Evolutionary conservation across 352 stramenopile genomes (phyloP).

Genomic region (Phytopythium chamaehyphon): DNA sequence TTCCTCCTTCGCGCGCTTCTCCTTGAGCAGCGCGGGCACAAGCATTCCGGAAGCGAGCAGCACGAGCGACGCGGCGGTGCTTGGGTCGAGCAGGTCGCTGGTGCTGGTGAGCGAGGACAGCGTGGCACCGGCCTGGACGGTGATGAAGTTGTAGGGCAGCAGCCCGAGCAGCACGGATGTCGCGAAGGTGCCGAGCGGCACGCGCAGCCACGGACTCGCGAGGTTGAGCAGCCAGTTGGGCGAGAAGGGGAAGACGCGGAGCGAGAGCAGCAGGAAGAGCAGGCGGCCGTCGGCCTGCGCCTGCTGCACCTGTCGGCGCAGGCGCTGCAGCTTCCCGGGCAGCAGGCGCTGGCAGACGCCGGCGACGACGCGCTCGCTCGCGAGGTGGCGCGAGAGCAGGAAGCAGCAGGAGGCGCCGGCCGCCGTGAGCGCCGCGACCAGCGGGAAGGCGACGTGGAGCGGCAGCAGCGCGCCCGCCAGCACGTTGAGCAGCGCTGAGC

Average conservation of each 20-base stretch:
- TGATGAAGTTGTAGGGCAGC: slow-evolving; percentile 84
- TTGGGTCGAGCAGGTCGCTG: slow-evolving; percentile 57
- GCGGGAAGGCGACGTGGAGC: slow-evolving; percentile 56
- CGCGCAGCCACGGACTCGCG: slow-evolving; percentile 69
- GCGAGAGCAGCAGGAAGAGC: slow-evolving; percentile 62
- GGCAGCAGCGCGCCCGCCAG: slow-evolving; percentile 67
- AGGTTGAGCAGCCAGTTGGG: slow-evolving; percentile 87
- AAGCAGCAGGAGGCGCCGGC: slow-evolving; percentile 73
- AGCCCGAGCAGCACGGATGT: slow-evolving; percentile 61
- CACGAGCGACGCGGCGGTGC: slow-evolving; percentile 52
- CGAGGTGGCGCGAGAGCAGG: slow-evolving; percentile 59
- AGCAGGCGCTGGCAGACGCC: slow-evolving; percentile 55
- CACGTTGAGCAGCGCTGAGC: slow-evolving; percentile 70
- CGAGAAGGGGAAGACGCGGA: slow-evolving; percentile 80
- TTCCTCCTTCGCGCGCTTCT: slow-evolving; percentile 12
- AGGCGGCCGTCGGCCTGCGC: slow-evolving; percentile 42
- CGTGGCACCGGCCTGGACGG: slow-evolving; percentile 72
- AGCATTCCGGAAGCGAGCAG: slow-evolving; percentile 64
- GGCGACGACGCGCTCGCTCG: slow-evolving; percentile 53
- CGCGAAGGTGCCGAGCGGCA: slow-evolving; percentile 64
- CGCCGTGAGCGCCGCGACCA: slow-evolving; percentile 59
- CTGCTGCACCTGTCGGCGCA: slow-evolving; percentile 51
- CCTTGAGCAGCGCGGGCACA: slow-evolving; percentile 60
- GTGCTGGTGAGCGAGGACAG: slow-evolving; percentile 63
- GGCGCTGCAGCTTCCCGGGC: slow-evolving; percentile 46